These are phyloP conservation scores for Fusarium sp. DNA, from an alignment of 2,329 filamentous ascomycete genomes.

Conservation along the genomic window DNA sequence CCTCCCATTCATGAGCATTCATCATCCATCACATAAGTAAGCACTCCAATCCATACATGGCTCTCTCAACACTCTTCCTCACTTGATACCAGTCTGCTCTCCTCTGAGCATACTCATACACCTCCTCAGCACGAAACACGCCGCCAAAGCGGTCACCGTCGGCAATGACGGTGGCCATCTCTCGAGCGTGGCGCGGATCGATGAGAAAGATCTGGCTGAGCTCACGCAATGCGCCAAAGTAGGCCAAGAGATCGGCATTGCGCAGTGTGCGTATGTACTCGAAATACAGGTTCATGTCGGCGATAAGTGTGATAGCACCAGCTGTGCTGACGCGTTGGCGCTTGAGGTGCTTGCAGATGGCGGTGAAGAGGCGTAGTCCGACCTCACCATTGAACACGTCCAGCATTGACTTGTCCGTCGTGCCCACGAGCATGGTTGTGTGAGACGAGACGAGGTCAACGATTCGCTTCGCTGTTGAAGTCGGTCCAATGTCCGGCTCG, in stretches of 20 bases:
- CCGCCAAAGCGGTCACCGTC: conserved; percentile 91
- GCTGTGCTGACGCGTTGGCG: conserved; percentile 91
- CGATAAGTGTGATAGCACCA: conserved; percentile 92
- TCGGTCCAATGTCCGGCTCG: conserved; percentile 72
- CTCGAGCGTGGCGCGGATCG: conserved; percentile 84
- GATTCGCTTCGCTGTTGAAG: conserved; percentile 80
- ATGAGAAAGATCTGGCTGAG: conserved; percentile 96
- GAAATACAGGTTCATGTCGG: conserved; percentile 95
- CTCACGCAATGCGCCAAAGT: conserved; percentile 92
- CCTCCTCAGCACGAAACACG: conserved; percentile 94
- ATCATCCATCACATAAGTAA: conserved; percentile 74
- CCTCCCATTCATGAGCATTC: neutral
- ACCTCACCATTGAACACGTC: conserved; percentile 99
- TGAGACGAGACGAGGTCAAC: conserved; percentile 89
- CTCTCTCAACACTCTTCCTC: conserved; percentile 87
- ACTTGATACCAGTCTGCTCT: conserved; percentile 96
- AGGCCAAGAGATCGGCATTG: conserved; percentile 86
- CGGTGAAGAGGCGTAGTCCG: conserved; percentile 89
- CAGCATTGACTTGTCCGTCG: conserved; percentile 96
- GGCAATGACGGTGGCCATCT: conserved; percentile 94
- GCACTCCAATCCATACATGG: conserved; percentile 97
- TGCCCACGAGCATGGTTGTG: conserved; percentile 92
- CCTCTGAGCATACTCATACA: conserved; percentile 95
- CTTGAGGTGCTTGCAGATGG: conserved; percentile 97
- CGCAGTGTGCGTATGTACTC: conserved; percentile 83